Evolutionary conservation across 1,284 basidiomycete genomes (phyloP).

Genomic region (Leccinum holopus): DNA sequence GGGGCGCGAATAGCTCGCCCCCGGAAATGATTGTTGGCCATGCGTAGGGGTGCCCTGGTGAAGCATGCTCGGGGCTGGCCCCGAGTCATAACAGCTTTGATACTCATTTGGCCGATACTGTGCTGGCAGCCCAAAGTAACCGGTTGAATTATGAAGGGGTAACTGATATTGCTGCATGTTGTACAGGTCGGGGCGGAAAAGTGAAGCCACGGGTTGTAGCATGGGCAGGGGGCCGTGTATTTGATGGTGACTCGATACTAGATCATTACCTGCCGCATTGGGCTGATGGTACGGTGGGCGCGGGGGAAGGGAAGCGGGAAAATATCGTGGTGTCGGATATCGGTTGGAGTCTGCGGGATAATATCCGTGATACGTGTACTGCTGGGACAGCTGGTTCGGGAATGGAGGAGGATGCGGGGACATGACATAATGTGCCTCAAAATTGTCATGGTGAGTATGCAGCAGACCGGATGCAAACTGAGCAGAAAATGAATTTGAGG

Average conservation of each 20-base stretch:
- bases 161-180: conserved; percentile 38
- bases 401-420: conserved; percentile 40
- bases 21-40: conserved; percentile 41
- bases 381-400: conserved; percentile 38
- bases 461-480: conserved; percentile 18
- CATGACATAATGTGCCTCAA: conserved; percentile 49
- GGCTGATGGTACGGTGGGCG: conserved; percentile 35
- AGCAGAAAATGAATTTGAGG: conserved; percentile 1
- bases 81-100: conserved; percentile 50
- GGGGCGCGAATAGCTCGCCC: conserved; percentile 33
- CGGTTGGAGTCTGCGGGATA: conserved; percentile 32
- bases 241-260: conserved; percentile 22
- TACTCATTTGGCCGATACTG: conserved; percentile 43
- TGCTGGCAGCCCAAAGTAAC: conserved; percentile 44
- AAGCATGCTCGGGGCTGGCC: conserved; percentile 31
- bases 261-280: conserved; percentile 9
- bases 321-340: conserved; percentile 38
- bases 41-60: conserved; percentile 36
- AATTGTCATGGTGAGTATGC: conserved; percentile 40
- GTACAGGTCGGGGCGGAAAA: conserved; percentile 35
- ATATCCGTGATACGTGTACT: conserved; percentile 40
- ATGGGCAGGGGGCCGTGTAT: conserved; percentile 19
- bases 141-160: conserved; percentile 39
- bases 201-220: conserved; percentile 13
- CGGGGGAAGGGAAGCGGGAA: conserved; percentile 30